Percentiles rank a stretch among this genome's conserved stretches.
Evolutionary conservation across 331 rosid species (phyloP).

Genomic region (Rhamnella rubrinervis): DNA sequence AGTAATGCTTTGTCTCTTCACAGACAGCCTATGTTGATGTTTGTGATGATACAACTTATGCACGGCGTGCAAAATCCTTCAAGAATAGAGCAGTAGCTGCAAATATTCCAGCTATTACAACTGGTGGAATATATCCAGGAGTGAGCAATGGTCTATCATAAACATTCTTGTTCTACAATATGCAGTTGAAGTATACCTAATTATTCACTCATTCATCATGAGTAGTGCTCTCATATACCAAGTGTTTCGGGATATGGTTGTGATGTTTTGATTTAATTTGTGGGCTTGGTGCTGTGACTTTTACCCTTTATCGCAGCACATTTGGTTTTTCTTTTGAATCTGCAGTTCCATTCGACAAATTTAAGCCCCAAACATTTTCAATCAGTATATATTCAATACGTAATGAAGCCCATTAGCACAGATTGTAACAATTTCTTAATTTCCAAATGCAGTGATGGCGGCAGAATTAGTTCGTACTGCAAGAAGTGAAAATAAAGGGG

Average conservation of each 20-base stretch:
- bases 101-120: conserved; percentile 80
- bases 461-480: conserved; percentile 82
- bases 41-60: conserved; percentile 75
- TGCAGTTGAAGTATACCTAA: conserved; percentile 7
- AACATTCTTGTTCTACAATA: conserved; percentile 32
- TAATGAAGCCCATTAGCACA: no score
- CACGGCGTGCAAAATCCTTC: conserved; percentile 68
- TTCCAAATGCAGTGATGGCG: conserved; percentile 69
- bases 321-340: no score
- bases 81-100: conserved; percentile 61
- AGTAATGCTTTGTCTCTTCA: conserved; percentile 13
- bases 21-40: conserved; percentile 92
- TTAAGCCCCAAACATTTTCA: no score
- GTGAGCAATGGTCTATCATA: conserved; percentile 82
- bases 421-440: background rate
- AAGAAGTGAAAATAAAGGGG: conserved; percentile 52
- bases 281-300: no score
- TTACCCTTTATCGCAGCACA: no score
- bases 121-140: conserved; percentile 91
- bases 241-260: background rate
- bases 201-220: background rate
- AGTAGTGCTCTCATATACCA: background rate
- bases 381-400: no score
- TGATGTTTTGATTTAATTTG: no score
- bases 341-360: no score